These are phyloP conservation scores for Cicer bijugum DNA, from an alignment of 306 rosid species.

Conservation along the genomic window DNA sequence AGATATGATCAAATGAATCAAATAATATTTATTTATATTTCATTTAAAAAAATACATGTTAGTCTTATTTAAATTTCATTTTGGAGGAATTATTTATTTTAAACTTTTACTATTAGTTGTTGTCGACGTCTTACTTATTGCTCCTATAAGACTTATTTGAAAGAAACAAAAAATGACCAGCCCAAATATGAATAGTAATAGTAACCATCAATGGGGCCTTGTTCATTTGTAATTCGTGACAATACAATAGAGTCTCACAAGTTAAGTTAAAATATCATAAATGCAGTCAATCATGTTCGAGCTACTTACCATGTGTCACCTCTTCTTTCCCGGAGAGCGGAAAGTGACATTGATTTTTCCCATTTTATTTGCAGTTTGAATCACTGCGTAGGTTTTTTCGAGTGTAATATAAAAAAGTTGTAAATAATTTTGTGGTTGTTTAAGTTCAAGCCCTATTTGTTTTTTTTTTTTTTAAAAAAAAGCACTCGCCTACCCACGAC, in stretches of 20 bases:
- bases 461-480: not conserved
- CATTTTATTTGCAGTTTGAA: not conserved
- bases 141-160: not conserved
- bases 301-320: constrained; percentile 28
- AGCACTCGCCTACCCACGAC: constrained; percentile 36
- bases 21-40: too few relatives aligned
- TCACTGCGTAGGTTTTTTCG: too few relatives aligned
- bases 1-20: too few relatives aligned
- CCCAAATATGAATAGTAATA: not conserved
- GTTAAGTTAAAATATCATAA: constrained; percentile 31
- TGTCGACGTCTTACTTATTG: not conserved
- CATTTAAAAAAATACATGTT: too few relatives aligned
- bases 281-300: constrained; percentile 30
- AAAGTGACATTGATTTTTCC: not conserved
- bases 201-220: not conserved
- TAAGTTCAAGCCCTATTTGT: too few relatives aligned
- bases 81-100: too few relatives aligned
- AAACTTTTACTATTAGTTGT: too few relatives aligned
- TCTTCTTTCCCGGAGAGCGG: not conserved
- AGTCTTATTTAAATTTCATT: too few relatives aligned
- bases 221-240: constrained; percentile 22
- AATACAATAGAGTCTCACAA: not conserved
- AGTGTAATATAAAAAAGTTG: too few relatives aligned
- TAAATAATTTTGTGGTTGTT: too few relatives aligned
- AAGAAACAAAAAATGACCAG: not conserved